Base-by-base conservation (phyloP, 1,139 yeast genomes). In the Saccharomyces pastorianus region DNA sequence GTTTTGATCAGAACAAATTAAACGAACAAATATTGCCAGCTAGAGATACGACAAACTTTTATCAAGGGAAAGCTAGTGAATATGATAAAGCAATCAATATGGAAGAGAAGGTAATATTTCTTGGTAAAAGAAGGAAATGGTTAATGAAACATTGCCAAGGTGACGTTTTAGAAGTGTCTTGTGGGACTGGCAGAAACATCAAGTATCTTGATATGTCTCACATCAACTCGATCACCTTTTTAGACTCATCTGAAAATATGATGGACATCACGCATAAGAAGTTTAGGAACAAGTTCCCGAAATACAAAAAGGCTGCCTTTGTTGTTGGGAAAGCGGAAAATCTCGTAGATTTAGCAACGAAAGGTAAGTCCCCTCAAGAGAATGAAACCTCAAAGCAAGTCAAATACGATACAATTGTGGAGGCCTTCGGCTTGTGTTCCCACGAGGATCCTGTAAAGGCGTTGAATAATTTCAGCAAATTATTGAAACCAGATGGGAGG, bases 161-260 rank as follows among this genome's bases (percentile, higher is more conserved):
- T 31, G 96, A 90, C 67, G 97, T 90, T 1, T 74, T 93, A 56
- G 99, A 95, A 71, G 93, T 91, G 20, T 86, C 97, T 0, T 88
- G 96, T 67, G 99, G 99, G 55, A 93, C 99, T 0, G 99, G 99
- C 4, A 79, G 99, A 69, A 93, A 93, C 66, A 79, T 91, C 57
- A 83, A 86, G 50, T 90, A 85, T 67, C 73, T 90, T 61, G 77
- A 83, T 54, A 79, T 85, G 27, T 77, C 79, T 2, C 68, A 74
- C 27, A 74, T 91, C 48, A 76, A 78, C 48, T 85, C 96, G 0
- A 79, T 88, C 42, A 93, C 98, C 0, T 89, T 88, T 64, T 72
- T 91, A 50, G 99, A 93, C 68, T 81, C 96, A 1, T 86, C 96
- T 0, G 69, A 76, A 54, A 82, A 85, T 55, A 93, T 93, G 99